Conservation (phyloP, 73 alveolate species). For the Blepharisma japonicum region DNA sequence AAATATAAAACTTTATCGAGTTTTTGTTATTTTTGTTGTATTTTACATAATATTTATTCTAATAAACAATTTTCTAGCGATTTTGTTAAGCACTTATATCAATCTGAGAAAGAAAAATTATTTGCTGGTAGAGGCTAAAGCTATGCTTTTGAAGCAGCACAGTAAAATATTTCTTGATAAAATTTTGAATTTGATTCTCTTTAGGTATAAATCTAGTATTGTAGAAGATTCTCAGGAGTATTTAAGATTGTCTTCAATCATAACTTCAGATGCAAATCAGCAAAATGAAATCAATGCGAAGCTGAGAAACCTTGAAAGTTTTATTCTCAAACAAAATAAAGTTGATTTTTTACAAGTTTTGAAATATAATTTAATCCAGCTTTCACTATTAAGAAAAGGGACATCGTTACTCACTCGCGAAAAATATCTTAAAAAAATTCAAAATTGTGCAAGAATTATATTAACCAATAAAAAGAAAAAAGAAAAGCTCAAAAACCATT, state of each 20-base stretch:
- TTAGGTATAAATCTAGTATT: not conserved
- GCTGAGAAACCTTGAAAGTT: not conserved
- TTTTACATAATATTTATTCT: not conserved
- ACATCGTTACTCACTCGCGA: conserved; percentile 38
- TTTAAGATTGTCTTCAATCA: not conserved
- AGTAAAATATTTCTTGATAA: conserved; percentile 32
- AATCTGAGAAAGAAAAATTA: conserved; percentile 19
- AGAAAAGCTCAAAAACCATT: not conserved
- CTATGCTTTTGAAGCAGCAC: conserved; percentile 46
- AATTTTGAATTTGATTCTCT: not conserved
- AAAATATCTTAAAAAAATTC: conserved; percentile 35
- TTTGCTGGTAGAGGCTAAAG: conserved; percentile 58
- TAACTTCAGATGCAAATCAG: not conserved
- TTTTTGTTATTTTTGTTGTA: not conserved
- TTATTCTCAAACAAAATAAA: conserved; percentile 10
- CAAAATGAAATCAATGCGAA: not conserved
- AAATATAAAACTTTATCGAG: not conserved
- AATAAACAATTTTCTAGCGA: not conserved
- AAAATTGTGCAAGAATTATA: conserved; percentile 29
- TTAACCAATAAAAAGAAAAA: conserved; percentile 20
- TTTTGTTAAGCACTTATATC: conserved; percentile 13
- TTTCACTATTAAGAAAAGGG: too few relatives aligned
- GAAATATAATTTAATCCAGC: conserved; percentile 22
- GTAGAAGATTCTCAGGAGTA: not conserved
- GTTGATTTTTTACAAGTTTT: conserved; percentile 35